Evolutionary conservation across 805 yeast species (phyloP).

Genomic region (Candida ipomoeae): DNA sequence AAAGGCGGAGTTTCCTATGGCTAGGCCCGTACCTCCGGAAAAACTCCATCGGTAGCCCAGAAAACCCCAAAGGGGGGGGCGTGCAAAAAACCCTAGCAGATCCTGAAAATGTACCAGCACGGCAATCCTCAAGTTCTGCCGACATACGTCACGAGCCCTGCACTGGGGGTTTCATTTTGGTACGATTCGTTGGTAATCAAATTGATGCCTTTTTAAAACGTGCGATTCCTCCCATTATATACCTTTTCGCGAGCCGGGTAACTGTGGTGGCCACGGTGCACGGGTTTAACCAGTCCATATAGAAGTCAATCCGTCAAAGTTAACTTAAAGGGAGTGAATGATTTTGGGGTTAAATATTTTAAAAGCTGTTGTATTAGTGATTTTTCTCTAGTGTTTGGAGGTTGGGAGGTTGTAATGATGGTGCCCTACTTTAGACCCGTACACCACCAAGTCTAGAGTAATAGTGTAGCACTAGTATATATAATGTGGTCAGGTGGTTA

Average conservation of each 20-base stretch:
- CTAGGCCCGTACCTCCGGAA: slow-evolving; percentile 12
- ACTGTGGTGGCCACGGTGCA: neutral
- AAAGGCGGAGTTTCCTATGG: slow-evolving; percentile 15
- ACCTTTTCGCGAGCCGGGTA: slow-evolving; percentile 17
- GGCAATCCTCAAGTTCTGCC: slow-evolving; percentile 16
- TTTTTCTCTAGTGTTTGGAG: too few species aligned
- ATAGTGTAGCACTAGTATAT: too few species aligned
- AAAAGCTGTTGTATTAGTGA: too few species aligned
- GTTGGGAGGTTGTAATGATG: neutral
- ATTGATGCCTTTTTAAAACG: slow-evolving; percentile 13
- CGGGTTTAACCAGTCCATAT: neutral
- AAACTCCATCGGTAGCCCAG: slow-evolving; percentile 16
- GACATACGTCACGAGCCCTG: slow-evolving; percentile 19
- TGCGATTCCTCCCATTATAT: slow-evolving; percentile 2
- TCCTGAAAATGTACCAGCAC: slow-evolving; percentile 20
- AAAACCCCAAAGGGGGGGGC: slow-evolving; percentile 8
- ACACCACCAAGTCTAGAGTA: too few species aligned
- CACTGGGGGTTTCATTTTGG: slow-evolving; percentile 32
- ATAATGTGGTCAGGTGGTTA: too few species aligned
- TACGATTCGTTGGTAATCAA: slow-evolving; percentile 27
- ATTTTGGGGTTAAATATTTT: too few species aligned
- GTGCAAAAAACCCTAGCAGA: slow-evolving; percentile 20
- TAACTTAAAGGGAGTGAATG: too few species aligned
- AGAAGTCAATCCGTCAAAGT: too few species aligned
- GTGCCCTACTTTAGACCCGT: neutral